phyloP scores from a whole-genome alignment of 2,329 filamentous ascomycete species.

The Ophiosphaerella narmari region DNA sequence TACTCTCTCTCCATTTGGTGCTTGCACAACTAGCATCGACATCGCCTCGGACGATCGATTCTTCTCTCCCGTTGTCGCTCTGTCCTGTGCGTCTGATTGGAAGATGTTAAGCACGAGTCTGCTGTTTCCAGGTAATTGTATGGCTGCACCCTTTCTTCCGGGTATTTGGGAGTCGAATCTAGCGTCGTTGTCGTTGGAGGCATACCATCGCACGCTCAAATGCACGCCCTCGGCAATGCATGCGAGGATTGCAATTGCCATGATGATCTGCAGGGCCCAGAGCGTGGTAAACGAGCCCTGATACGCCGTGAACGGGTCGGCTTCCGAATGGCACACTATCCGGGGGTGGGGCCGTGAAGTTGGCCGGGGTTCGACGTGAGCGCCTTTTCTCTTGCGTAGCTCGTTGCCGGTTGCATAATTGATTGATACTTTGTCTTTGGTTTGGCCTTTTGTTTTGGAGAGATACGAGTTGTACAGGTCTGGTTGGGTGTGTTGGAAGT shows the following conservation, averaged over 20 bases:
- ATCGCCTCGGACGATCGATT: conserved; percentile 23
- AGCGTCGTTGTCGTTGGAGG: background rate
- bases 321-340: conserved; percentile 30
- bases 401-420: conserved; percentile 9
- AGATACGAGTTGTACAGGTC: conserved; percentile 35
- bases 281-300: conserved; percentile 31
- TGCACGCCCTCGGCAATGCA: conserved; percentile 34
- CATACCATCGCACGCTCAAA: conserved; percentile 25
- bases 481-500: conserved; percentile 27
- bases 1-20: conserved; percentile 20
- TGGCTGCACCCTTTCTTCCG: background rate
- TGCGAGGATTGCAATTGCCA: conserved; percentile 31
- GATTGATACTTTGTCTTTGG: conserved; percentile 20
- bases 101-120: conserved; percentile 27
- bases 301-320: conserved; percentile 22
- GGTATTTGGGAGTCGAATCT: background rate
- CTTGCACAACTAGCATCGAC: conserved; percentile 21
- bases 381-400: background rate
- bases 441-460: conserved; percentile 1
- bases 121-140: conserved; percentile 28
- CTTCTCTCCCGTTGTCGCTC: conserved; percentile 32
- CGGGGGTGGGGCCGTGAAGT: conserved; percentile 11
- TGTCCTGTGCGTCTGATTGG: background rate
- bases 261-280: conserved; percentile 31
- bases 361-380: conserved; percentile 4